Evolutionary conservation across 352 stramenopile genomes (phyloP), one percentile per base, ranked within the genome.

Genomic region (Phytophthora pluvialis): DNA sequence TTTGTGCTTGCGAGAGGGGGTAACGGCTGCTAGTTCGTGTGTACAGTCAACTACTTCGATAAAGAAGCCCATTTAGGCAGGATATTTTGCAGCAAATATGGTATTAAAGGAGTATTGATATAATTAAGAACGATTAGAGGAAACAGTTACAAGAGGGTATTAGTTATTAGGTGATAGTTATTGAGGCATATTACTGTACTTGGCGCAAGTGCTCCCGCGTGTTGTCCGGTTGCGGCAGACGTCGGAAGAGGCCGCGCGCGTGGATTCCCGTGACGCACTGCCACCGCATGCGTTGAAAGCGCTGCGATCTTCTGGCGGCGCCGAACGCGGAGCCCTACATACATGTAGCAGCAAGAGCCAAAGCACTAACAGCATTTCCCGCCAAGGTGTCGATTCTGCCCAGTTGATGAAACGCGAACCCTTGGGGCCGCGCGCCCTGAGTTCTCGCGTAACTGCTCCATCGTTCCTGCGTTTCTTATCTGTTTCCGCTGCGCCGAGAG

Each of bases 211-310:
- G 38, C 54, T 33, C 51, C 38, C 53, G 36, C 43, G n/a, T 16
- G 48, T 73, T 62, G 62, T 63, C 56, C 11, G 6, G 44, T 76
- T 73, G 68, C 47, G 60, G 16, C 38, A 56, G 29, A 71, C 57
- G 64, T 73, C 68, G 68, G 63, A 76, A 76, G 64, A 76, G 46
- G 44, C 39, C 33, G 9, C n/a, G n/a, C 35, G 46, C 47, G 49
- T 58, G 58, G 44, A 47, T 70, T 70, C 52, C 58, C 29, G 33
- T 36, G 46, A 52, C 51, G 49, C n/a, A 66, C 40, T 67, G 60
- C 58, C 60, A 60, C 58, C 58, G 60, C 58, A 38, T 59, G 58
- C 36, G 21, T 31, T 67, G 50, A 56, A 45, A 53, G 47, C 48
- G 28, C n/a, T 29, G 45, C 35, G 48, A 61, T 67, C 49, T 54